Evolutionary conservation across 371 early-diverging fungal genomes (phyloP).

Genomic region (Rhizopus arrhizus): DNA sequence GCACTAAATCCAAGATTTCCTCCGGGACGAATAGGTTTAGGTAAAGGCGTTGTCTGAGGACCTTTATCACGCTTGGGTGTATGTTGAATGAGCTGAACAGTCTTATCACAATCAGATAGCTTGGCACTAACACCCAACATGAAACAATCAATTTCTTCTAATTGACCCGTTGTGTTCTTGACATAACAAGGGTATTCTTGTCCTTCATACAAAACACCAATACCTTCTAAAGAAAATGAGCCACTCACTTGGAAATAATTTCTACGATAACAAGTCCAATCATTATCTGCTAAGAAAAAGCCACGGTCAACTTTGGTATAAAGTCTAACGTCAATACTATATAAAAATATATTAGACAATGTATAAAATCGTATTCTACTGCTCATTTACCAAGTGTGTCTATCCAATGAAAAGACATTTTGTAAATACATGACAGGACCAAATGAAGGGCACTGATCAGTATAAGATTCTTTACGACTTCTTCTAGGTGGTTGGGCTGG

Average conservation of each 20-base stretch:
- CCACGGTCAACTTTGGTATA: constrained; percentile 72
- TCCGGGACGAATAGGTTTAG: constrained; percentile 59
- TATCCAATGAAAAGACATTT: constrained; percentile 15
- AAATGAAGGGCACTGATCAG: constrained; percentile 21
- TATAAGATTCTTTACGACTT: constrained; percentile 13
- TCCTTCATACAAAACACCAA: constrained; percentile 40
- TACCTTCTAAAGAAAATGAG: constrained; percentile 59
- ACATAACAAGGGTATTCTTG: constrained; percentile 59
- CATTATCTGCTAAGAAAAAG: constrained; percentile 73
- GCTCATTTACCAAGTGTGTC: constrained; percentile 5
- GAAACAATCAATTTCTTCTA: constrained; percentile 50
- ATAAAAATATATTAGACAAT: background rate
- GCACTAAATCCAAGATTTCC: constrained; percentile 49
- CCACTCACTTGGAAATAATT: constrained; percentile 87
- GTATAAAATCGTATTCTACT: background rate
- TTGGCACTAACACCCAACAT: constrained; percentile 66
- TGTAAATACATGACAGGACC: constrained; percentile 15
- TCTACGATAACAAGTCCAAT: constrained; percentile 91
- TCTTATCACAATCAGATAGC: constrained; percentile 55
- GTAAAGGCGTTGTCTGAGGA: constrained; percentile 69
- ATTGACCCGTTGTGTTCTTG: constrained; percentile 29
- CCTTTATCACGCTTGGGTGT: constrained; percentile 94
- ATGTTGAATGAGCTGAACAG: constrained; percentile 79
- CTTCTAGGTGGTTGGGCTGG: constrained; percentile 9
- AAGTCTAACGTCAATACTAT: constrained; percentile 48